phyloP scores from a whole-genome alignment of 139 green algal species.

The Chlamydomonas applanata region DNA sequence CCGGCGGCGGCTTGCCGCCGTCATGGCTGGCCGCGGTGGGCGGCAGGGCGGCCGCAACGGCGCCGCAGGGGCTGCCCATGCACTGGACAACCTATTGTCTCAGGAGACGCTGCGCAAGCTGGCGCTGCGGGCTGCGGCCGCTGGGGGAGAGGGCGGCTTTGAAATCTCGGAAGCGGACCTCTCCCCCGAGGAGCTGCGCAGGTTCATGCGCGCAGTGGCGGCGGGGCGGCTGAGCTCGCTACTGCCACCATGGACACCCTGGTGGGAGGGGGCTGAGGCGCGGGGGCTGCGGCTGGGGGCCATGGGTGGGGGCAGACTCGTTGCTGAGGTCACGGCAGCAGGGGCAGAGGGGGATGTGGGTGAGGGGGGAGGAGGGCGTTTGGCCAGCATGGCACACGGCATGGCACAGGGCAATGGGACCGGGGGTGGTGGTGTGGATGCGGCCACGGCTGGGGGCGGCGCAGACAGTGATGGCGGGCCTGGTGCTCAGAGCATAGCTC shows the following conservation, averaged over 20 bases:
- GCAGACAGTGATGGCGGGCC: neutral
- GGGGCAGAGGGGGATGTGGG: neutral
- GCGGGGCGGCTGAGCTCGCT: neutral
- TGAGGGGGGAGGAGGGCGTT: neutral
- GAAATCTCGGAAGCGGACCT: neutral
- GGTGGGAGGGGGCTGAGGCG: constrained; percentile 1
- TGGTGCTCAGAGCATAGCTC: neutral
- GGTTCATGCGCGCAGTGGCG: constrained; percentile 4
- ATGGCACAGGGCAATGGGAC: no score
- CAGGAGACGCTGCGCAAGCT: no score
- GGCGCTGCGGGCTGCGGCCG: neutral
- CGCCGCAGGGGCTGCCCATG: no score
- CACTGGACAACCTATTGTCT: no score
- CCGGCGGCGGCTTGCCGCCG: no score
- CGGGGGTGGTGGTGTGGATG: no score
- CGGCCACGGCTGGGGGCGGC: neutral
- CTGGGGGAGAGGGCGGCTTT: neutral
- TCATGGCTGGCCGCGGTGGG: no score
- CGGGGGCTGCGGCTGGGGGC: neutral
- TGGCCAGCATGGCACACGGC: no score
- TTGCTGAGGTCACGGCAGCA: neutral
- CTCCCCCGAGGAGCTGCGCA: neutral
- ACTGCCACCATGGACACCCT: neutral
- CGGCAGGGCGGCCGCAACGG: no score
- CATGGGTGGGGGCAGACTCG: neutral